Conservation (phyloP, 1,284 basidiomycete genomes). For the Chalciporus sp. region DNA sequence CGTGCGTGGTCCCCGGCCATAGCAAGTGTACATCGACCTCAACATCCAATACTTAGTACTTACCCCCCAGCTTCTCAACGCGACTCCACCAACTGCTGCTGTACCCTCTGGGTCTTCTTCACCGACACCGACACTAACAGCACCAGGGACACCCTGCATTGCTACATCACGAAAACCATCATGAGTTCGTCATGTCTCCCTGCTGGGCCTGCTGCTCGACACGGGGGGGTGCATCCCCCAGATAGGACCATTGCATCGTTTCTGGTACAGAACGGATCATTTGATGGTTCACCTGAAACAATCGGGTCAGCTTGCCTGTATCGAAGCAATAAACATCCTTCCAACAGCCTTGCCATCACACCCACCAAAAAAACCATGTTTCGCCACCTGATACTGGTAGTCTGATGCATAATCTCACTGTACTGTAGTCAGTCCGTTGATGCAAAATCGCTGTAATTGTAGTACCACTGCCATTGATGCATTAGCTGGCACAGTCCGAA, state of each 20-base stretch:
- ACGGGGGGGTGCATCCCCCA: slow-evolving; percentile 80
- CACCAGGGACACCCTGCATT: slow-evolving; percentile 32
- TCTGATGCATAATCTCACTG: too few relatives aligned
- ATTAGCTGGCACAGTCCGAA: too few relatives aligned
- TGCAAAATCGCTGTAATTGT: too few relatives aligned
- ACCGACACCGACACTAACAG: slow-evolving; percentile 14
- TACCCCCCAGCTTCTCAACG: not conserved
- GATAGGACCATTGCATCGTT: slow-evolving; percentile 87
- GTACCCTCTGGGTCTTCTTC: slow-evolving; percentile 7
- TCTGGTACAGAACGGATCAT: slow-evolving; percentile 47
- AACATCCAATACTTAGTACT: slow-evolving; percentile 35
- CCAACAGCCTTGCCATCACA: slow-evolving; percentile 80
- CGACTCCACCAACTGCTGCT: not conserved
- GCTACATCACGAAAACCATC: slow-evolving; percentile 31
- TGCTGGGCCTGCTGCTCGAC: slow-evolving; percentile 55
- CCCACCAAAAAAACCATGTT: slow-evolving; percentile 90
- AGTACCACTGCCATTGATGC: too few relatives aligned
- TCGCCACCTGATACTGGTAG: slow-evolving; percentile 77
- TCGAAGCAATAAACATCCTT: slow-evolving; percentile 87
- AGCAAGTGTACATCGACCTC: slow-evolving; percentile 36
- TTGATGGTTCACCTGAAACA: not conserved
- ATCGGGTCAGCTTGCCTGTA: slow-evolving; percentile 54
- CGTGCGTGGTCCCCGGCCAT: too few relatives aligned
- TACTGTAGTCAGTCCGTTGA: too few relatives aligned
- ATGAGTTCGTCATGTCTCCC: slow-evolving; percentile 29